These are phyloP conservation scores for Alternaria tenuissima DNA, from an alignment of 2,329 filamentous ascomycete species.

Conservation along the genomic window DNA sequence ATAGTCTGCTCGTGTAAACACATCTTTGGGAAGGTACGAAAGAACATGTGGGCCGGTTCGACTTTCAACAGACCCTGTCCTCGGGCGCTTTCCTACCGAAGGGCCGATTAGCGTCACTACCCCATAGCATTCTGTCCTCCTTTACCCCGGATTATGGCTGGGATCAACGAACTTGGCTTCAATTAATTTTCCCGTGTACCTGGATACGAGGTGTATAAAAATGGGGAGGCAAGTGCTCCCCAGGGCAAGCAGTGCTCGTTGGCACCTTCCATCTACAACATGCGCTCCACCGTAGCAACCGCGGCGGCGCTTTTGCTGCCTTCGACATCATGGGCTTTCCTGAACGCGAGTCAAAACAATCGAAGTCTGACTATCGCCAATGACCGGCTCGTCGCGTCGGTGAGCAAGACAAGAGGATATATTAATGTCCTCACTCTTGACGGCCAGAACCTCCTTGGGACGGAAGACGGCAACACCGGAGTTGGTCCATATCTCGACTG, in stretches of 20 bases:
- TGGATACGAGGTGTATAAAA: slow-evolving; percentile 17
- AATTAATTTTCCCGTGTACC: slow-evolving; percentile 31
- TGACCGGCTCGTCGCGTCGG: slow-evolving; percentile 54
- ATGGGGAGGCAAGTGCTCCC: slow-evolving; percentile 9
- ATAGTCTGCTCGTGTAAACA: neutral
- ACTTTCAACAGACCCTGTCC: neutral
- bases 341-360: slow-evolving; percentile 29
- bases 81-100: slow-evolving; percentile 30
- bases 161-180: slow-evolving; percentile 15
- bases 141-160: slow-evolving; percentile 25
- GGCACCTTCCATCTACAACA: slow-evolving; percentile 9
- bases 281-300: slow-evolving; percentile 20
- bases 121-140: slow-evolving; percentile 20
- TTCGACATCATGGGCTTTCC: slow-evolving; percentile 22
- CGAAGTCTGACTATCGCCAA: slow-evolving; percentile 53
- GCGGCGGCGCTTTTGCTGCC: slow-evolving; percentile 21
- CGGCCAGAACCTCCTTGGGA: slow-evolving; percentile 46
- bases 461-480: slow-evolving; percentile 40
- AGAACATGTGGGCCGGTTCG: neutral
- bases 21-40: neutral
- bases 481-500: slow-evolving; percentile 50
- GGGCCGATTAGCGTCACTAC: slow-evolving; percentile 16
- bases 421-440: slow-evolving; percentile 57
- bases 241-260: neutral
- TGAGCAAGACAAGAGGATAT: slow-evolving; percentile 55